These are phyloP conservation scores for Pulveroboletus sp. DNA, from an alignment of 1,284 basidiomycete genomes.

Conservation along the genomic window DNA sequence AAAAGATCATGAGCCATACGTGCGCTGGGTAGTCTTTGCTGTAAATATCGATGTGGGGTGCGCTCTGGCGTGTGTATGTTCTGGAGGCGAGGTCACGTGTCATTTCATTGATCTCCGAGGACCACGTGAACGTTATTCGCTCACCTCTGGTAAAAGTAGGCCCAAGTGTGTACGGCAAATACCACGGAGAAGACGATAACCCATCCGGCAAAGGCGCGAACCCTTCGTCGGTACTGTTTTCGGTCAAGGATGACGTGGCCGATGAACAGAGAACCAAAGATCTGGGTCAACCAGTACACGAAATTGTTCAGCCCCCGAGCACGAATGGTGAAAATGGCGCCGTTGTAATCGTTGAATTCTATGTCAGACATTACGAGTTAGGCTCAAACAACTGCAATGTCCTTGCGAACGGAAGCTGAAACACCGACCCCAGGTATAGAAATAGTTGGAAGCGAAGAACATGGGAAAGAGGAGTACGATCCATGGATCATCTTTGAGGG, in stretches of 20 bases:
- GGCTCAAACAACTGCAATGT: background rate
- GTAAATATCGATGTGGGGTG: conserved; percentile 31
- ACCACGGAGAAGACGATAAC: conserved; percentile 47
- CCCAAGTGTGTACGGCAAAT: conserved; percentile 52
- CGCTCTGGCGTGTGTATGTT: conserved; percentile 28
- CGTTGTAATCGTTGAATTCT: conserved; percentile 45
- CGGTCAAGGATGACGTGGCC: conserved; percentile 46
- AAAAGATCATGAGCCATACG: conserved; percentile 44
- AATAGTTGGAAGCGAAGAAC: conserved; percentile 43
- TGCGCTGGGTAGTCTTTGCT: conserved; percentile 36
- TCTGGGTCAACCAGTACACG: conserved; percentile 43
- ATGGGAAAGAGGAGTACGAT: conserved; percentile 43
- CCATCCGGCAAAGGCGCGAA: conserved; percentile 53
- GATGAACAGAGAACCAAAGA: conserved; percentile 42
- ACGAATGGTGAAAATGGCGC: conserved; percentile 42
- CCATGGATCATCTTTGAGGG: conserved; percentile 39
- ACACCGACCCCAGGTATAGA: conserved; percentile 41
- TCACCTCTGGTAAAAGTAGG: conserved; percentile 55
- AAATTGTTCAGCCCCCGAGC: conserved; percentile 42
- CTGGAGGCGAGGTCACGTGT: conserved; percentile 4
- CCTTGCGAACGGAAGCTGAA: background rate
- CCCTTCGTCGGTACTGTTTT: conserved; percentile 42
- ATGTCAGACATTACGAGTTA: conserved; percentile 1
- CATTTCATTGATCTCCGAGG: background rate
- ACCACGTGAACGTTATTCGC: conserved; percentile 6